Base-by-base conservation (phyloP, 495 filamentous ascomycete genomes). In the Trichoderma parareesei region DNA sequence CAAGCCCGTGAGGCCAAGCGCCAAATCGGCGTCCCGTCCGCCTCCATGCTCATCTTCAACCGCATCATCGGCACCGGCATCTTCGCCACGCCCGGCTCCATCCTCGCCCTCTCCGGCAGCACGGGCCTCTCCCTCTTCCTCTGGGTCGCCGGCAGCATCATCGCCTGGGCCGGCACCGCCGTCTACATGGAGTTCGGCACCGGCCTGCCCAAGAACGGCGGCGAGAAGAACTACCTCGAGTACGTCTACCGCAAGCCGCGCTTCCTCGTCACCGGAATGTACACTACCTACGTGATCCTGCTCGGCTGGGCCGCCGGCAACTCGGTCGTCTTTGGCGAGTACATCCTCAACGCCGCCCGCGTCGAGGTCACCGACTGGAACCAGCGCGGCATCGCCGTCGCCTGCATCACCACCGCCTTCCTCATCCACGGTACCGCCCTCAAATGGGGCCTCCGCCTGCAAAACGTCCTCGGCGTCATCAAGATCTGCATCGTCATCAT, bases 51-150 rank as follows among this genome's bases (percentile, higher is more conserved):
- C 18, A 76, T 79, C 60, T 74, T 79, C 69, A 81, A 81, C n/a
- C 86, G 88, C 1, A 85, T 93, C 8, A 87, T 93, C 63, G 90
- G 90, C 0, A 87, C 84, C 64, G 90, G 89, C n/a, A 89, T 93
- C 69, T 93, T 91, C 70, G 86, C 88, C 2, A 90, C 87, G 0
- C 89, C 88, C 0, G 87, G 87, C 20, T 78, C 83, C 14, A 89
- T 93, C 66, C 77, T 87, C 10, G 76, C 81, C 40, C 84, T 85
- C 0, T 82, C 84, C 38, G 89, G 90, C 14, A 91, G 89, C 67
- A 77, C 89, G 6, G 90, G 89, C 7, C 74, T 90, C 13, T 82
- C 87, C 0, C 69, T 92, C 4, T 72, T 84, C 48, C 72, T 91
- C 44, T 93, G 89, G 89, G 66, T 89, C 3, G 75, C 82, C 1